Evolutionary conservation across 306 rosid genomes (phyloP).

Genomic region (cucumber (Cucumis sativus)): DNA sequence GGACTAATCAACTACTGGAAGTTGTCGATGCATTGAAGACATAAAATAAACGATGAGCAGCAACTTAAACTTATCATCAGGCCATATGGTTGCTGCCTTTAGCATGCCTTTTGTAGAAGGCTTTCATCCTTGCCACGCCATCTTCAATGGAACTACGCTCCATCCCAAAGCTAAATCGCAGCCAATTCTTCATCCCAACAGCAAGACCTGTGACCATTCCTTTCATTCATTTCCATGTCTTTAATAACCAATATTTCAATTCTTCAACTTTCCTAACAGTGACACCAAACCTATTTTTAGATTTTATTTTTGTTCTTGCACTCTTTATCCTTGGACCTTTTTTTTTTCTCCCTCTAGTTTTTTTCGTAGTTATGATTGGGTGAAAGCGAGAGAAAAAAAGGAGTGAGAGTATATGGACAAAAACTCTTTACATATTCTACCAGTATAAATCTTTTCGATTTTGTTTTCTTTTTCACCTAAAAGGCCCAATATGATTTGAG

Average conservation of each 20-base stretch:
- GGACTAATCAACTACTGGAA: neutral
- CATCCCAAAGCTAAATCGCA: conserved; percentile 31
- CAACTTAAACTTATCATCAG: neutral
- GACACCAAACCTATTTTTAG: too few species aligned
- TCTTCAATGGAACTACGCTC: conserved; percentile 39
- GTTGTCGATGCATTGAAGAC: neutral
- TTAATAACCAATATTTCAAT: neutral
- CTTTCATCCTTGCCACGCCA: conserved; percentile 31
- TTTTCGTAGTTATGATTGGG: too few species aligned
- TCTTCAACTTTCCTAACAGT: too few species aligned
- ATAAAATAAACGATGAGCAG: neutral
- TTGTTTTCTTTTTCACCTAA: too few species aligned
- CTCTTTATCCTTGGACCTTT: too few species aligned
- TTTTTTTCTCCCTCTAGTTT: too few species aligned
- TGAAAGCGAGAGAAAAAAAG: too few species aligned
- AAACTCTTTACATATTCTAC: too few species aligned
- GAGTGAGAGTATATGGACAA: too few species aligned
- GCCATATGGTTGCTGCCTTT: neutral
- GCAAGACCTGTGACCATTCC: conserved; percentile 16
- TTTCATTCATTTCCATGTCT: neutral
- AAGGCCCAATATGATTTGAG: too few species aligned
- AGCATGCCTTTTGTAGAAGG: conserved; percentile 28
- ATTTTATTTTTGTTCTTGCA: too few species aligned
- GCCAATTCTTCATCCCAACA: conserved; percentile 40
- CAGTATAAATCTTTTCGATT: too few species aligned